These are phyloP conservation scores for Takashimella koratensis DNA, from an alignment of 1,284 basidiomycete genomes.

Conservation along the genomic window DNA sequence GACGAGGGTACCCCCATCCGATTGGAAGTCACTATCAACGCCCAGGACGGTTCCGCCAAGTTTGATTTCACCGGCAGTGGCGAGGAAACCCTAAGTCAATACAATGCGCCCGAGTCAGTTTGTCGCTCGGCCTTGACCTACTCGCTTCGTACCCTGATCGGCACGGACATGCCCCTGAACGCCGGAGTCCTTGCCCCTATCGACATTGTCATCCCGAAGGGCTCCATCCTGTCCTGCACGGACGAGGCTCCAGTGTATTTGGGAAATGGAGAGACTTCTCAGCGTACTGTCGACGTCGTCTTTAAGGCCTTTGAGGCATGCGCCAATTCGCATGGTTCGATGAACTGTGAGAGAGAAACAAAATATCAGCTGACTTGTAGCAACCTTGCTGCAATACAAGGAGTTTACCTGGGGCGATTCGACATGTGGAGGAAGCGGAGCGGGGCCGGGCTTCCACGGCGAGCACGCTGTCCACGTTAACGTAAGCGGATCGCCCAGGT, in stretches of 20 bases:
- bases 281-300: conserved; percentile 91
- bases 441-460: conserved; percentile 86
- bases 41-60: conserved; percentile 72
- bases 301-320: conserved; percentile 87
- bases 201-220: conserved; percentile 73
- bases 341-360: conserved; percentile 54
- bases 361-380: conserved; percentile 4
- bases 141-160: conserved; percentile 48
- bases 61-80: conserved; percentile 88
- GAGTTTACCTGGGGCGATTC: conserved; percentile 42
- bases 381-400: conserved; percentile 7
- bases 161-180: conserved; percentile 81
- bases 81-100: conserved; percentile 80
- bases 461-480: conserved; percentile 56
- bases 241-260: conserved; percentile 85
- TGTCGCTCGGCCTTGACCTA: conserved; percentile 93
- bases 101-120: conserved; percentile 84
- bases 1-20: conserved; percentile 87
- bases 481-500: conserved; percentile 5
- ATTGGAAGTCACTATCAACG: conserved; percentile 75
- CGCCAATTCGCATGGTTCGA: conserved; percentile 79
- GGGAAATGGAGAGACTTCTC: conserved; percentile 68
- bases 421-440: conserved; percentile 88
- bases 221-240: conserved; percentile 76
- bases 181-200: conserved; percentile 70